phyloP scores from a whole-genome alignment of 345 rosid species.

The Erucastrum elatum region DNA sequence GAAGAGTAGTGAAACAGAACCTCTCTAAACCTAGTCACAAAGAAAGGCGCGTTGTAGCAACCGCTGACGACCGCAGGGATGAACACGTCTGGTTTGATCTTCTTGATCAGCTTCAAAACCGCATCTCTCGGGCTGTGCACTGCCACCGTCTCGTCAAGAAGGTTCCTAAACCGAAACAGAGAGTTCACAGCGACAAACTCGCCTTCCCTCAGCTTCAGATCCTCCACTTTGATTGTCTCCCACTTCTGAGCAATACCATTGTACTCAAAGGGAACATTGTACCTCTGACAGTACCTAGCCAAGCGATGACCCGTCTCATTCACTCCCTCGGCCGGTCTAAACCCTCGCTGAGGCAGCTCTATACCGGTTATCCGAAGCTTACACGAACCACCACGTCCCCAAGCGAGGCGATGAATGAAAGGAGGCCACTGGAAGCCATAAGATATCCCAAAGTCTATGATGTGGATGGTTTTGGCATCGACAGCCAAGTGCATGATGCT shows the following conservation, averaged over 20 bases:
- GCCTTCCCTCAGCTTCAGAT: constrained; percentile 49
- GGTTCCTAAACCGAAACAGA: constrained; percentile 55
- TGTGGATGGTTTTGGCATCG: constrained; percentile 61
- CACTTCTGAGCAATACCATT: constrained; percentile 66
- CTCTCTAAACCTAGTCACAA: constrained; percentile 70
- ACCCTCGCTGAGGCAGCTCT: constrained; percentile 77
- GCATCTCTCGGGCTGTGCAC: constrained; percentile 60
- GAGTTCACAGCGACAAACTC: constrained; percentile 75
- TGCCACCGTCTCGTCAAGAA: constrained; percentile 63
- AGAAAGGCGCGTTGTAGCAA: constrained; percentile 69
- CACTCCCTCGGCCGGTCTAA: constrained; percentile 73
- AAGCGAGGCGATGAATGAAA: constrained; percentile 60
- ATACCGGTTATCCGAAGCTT: constrained; percentile 87
- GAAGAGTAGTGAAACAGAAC: constrained; percentile 72
- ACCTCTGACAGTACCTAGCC: constrained; percentile 64
- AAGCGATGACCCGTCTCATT: constrained; percentile 64
- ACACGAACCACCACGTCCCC: constrained; percentile 54
- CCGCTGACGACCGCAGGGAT: constrained; percentile 53
- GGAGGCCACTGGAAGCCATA: constrained; percentile 90
- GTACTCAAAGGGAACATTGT: constrained; percentile 73
- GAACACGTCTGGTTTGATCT: constrained; percentile 59
- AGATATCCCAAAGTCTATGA: constrained; percentile 77
- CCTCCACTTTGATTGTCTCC: constrained; percentile 63
- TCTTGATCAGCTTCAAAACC: constrained; percentile 56
- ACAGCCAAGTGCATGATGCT: constrained; percentile 39